Evolutionary conservation across 148 eudicot genomes (phyloP).

Genomic region (Rhododendron vialii): DNA sequence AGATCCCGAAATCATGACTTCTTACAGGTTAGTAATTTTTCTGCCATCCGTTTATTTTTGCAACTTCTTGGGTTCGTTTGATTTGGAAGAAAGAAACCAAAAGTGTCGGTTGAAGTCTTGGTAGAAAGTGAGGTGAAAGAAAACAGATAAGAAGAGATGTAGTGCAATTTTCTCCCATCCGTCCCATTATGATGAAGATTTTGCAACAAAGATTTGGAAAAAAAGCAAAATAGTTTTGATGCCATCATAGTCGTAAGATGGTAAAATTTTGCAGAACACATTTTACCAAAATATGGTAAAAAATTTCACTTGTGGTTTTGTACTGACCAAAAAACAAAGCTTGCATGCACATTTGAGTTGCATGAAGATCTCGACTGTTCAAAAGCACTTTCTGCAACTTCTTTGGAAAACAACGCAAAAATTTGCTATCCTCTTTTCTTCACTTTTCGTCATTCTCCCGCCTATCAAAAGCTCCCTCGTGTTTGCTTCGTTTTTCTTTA

Average conservation of each 20-base stretch:
- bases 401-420: background rate
- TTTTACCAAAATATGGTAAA: background rate
- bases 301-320: background rate
- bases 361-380: background rate
- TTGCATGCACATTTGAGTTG: background rate
- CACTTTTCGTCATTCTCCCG: background rate
- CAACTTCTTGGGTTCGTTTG: background rate
- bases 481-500: background rate
- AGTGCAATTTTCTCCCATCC: background rate
- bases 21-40: conserved; percentile 66
- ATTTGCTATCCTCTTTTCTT: background rate
- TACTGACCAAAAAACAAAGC: background rate
- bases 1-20: conserved; percentile 99
- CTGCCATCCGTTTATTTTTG: background rate
- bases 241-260: background rate
- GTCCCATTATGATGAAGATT: background rate
- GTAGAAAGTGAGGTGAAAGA: background rate
- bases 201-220: background rate
- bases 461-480: background rate
- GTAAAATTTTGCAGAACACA: background rate
- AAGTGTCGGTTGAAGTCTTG: background rate
- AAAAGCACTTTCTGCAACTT: background rate
- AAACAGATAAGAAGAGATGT: background rate
- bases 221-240: background rate
- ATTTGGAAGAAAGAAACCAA: background rate